Evolutionary conservation across 192 early-diverging fungal species (phyloP).

Genomic region (Backusella psychrophila): DNA sequence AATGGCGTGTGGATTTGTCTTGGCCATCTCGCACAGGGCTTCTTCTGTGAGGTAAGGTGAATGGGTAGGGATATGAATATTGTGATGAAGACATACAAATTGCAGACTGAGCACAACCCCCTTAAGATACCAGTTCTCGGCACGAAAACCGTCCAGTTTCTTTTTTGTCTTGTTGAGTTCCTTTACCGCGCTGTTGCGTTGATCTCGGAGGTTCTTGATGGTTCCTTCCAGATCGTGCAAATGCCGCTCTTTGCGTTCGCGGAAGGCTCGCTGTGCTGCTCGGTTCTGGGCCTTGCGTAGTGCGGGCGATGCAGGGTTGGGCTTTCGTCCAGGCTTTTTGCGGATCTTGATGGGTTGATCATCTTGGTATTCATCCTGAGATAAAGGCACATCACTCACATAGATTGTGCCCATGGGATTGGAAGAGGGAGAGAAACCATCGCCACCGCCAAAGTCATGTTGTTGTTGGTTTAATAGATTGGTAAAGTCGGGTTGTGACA

Average conservation of each 20-base stretch:
- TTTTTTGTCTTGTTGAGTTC: slow-evolving; percentile 39
- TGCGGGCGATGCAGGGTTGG: slow-evolving; percentile 56
- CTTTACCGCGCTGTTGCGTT: slow-evolving; percentile 43
- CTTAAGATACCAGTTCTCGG: slow-evolving; percentile 49
- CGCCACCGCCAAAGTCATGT: not conserved
- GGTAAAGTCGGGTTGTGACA: not conserved
- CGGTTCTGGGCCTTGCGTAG: slow-evolving; percentile 78
- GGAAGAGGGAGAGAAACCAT: not conserved
- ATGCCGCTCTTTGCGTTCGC: slow-evolving; percentile 82
- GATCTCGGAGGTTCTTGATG: slow-evolving; percentile 64
- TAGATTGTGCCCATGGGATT: not conserved
- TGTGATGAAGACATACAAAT: slow-evolving; percentile 31
- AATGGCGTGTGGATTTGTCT: slow-evolving; percentile 29
- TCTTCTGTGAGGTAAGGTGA: slow-evolving; percentile 31
- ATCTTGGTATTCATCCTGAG: not conserved
- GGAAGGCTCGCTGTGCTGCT: slow-evolving; percentile 87
- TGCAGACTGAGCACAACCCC: slow-evolving; percentile 47
- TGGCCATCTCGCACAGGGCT: slow-evolving; percentile 25
- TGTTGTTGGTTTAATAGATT: not conserved
- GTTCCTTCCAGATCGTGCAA: slow-evolving; percentile 71
- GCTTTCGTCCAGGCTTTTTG: slow-evolving; percentile 59
- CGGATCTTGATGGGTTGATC: slow-evolving; percentile 43
- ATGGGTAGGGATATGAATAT: slow-evolving; percentile 32
- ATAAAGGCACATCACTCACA: not conserved
- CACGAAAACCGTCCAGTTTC: slow-evolving; percentile 40